These are phyloP conservation scores for Candida maris DNA, from an alignment of 805 yeast species.

Conservation along the genomic window DNA sequence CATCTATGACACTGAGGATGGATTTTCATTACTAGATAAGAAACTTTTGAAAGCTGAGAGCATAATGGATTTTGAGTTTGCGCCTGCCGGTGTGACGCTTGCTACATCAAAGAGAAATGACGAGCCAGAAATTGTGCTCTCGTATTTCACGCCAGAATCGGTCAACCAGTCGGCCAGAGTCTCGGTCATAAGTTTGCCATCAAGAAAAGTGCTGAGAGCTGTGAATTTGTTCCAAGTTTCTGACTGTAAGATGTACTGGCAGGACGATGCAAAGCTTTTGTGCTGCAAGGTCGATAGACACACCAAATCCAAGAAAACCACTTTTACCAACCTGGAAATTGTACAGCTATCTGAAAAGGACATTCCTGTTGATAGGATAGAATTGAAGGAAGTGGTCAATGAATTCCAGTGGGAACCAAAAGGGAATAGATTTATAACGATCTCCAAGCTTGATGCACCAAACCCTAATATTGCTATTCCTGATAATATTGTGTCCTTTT, in stretches of 20 bases:
- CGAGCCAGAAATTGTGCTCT: conserved; percentile 62
- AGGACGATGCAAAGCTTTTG: conserved; percentile 73
- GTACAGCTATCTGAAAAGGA: conserved; percentile 84
- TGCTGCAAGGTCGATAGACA: conserved; percentile 97
- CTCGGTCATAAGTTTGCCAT: conserved; percentile 80
- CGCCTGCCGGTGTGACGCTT: conserved; percentile 80
- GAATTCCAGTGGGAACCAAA: conserved; percentile 96
- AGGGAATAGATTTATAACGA: conserved; percentile 79
- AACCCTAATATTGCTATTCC: conserved; percentile 60
- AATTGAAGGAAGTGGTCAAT: conserved; percentile 81
- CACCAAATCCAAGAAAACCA: conserved; percentile 89
- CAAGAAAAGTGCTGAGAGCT: conserved; percentile 80
- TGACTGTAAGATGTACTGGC: conserved; percentile 92
- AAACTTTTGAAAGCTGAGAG: conserved; percentile 81
- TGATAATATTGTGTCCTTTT: conserved; percentile 68
- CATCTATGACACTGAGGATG: conserved; percentile 70
- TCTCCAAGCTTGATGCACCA: conserved; percentile 55
- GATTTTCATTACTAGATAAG: conserved; percentile 80
- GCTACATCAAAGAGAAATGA: conserved; percentile 48
- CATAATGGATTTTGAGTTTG: conserved; percentile 88
- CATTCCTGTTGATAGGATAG: conserved; percentile 92
- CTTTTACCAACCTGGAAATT: conserved; percentile 87
- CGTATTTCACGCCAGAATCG: conserved; percentile 95
- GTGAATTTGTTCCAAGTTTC: conserved; percentile 93
- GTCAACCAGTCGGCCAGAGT: conserved; percentile 93